Evolutionary conservation across 495 filamentous ascomycete species (phyloP).

Genomic region (Aspergillus hancockii): DNA sequence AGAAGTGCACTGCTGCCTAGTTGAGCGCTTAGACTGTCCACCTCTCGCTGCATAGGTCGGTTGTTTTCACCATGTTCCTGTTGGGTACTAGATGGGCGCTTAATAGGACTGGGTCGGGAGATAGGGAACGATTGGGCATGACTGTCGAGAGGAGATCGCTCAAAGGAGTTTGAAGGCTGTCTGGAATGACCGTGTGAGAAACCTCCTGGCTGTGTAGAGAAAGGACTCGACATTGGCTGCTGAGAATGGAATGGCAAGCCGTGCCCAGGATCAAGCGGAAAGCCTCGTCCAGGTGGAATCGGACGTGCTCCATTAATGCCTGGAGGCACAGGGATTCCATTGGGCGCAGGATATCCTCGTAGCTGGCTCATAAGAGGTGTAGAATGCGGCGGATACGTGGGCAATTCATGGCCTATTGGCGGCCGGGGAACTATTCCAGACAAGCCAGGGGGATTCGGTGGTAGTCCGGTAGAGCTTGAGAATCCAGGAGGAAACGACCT

Average conservation of each 20-base stretch:
- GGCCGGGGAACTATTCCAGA: slow-evolving; percentile 45
- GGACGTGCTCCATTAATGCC: slow-evolving; percentile 60
- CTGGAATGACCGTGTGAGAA: slow-evolving; percentile 57
- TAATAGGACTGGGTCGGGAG: slow-evolving; percentile 81
- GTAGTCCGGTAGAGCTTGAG: slow-evolving; percentile 45
- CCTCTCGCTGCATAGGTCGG: slow-evolving; percentile 39
- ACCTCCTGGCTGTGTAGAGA: slow-evolving; percentile 34
- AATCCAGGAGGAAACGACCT: slow-evolving; percentile 55
- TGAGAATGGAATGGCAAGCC: slow-evolving; percentile 37
- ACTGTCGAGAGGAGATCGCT: slow-evolving; percentile 47
- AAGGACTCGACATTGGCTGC: slow-evolving; percentile 34
- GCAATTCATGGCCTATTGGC: slow-evolving; percentile 48
- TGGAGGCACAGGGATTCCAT: slow-evolving; percentile 56
- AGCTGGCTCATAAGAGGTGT: slow-evolving; percentile 44
- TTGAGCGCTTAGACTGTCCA: slow-evolving; percentile 77
- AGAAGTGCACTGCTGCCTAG: slow-evolving; percentile 94
- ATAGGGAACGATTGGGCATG: slow-evolving; percentile 62
- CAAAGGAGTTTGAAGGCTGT: slow-evolving; percentile 60
- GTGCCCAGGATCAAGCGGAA: slow-evolving; percentile 55
- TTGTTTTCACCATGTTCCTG: slow-evolving; percentile 52
- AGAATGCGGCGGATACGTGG: slow-evolving; percentile 56
- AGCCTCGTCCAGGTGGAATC: slow-evolving; percentile 63
- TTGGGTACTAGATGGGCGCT: slow-evolving; percentile 78
- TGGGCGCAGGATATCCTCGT: slow-evolving; percentile 56
- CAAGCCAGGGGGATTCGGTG: slow-evolving; percentile 60